Conservation (phyloP, 352 stramenopile genomes). For the Phytopythium sindhum region DNA sequence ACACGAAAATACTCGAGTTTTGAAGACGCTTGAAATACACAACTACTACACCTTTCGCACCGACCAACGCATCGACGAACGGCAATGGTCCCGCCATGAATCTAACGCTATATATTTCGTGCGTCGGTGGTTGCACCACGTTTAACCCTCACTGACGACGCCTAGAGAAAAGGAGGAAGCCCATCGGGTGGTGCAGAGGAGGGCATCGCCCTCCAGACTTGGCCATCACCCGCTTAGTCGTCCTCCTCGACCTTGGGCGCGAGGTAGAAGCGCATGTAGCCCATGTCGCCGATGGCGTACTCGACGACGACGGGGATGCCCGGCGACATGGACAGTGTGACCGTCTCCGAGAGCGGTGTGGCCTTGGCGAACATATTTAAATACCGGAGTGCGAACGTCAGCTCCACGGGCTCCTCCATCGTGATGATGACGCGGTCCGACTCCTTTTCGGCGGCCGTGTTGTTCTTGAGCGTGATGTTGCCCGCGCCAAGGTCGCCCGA, state of each 20-base stretch:
- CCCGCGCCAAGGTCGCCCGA: conserved; percentile 95
- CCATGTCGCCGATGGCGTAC: conserved; percentile 97
- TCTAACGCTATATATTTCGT: conserved; percentile 11
- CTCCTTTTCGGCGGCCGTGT: conserved; percentile 85
- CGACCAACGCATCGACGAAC: not conserved
- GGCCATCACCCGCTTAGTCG: conserved; percentile 40
- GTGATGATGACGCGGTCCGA: conserved; percentile 94
- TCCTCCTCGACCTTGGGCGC: conserved; percentile 99
- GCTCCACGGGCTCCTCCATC: conserved; percentile 98
- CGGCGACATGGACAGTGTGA: conserved; percentile 97
- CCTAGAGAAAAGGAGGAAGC: not conserved
- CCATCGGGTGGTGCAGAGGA: not conserved
- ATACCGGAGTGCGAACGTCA: conserved; percentile 99
- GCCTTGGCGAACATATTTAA: conserved; percentile 99
- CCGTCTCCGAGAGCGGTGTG: conserved; percentile 92
- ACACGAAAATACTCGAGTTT: not conserved
- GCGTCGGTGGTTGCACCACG: not conserved
- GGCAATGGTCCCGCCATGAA: not conserved
- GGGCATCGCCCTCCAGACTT: not conserved
- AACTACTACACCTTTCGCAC: not conserved
- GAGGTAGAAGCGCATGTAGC: conserved; percentile 99
- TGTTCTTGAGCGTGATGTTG: conserved; percentile 94
- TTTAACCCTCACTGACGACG: not conserved
- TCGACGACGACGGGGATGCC: conserved; percentile 98
- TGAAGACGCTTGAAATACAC: not conserved